Base-by-base conservation (phyloP, 176 grass and related monocot species). In the Oropetium thomaeum region DNA sequence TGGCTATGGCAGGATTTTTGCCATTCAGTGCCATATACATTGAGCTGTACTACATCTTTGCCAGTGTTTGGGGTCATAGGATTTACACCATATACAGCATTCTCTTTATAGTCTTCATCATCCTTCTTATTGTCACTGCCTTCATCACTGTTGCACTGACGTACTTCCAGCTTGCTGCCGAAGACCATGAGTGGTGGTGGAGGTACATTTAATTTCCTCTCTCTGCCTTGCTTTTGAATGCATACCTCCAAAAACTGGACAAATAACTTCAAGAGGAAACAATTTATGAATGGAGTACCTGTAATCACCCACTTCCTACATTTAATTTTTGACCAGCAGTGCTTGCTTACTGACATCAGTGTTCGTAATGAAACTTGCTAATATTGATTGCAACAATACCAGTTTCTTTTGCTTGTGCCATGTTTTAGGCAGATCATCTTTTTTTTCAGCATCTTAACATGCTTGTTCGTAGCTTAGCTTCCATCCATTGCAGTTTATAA, bases 141-240 rank as follows among this genome's bases (percentile, higher is more conserved):
- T 97, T 93, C 77, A 97, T 97, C 73, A 97, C 94, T 28, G 86
- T 97, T 80, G 94, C 91, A 38, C 76, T 97, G 84, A 97, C 94
- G 10, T 97, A 97, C 90, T 97, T 97, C 75, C 94, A 97, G 69
- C 91, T 97, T 85, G 94, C 94, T 72, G 86, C 94, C 72, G 95
- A 97, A 89, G 95, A 97, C 77, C 95, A 97, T 79, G 95, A 97
- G 17, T 97, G 95, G 95, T 97, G 95, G 95, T 97, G 95, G 95
- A 97, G 95, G 95, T 97, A 91, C 28, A 32, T 27, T 58, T 58
- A 33, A 68, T 84, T 70, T 47, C 70, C 41, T 67, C 42, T 55
- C 35, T 55, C 34, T 33, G 28, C 37, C 34, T 8, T 69, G 26
- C 13, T 70, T 70, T 74, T 25, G 30, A 58, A 51, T 37, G 4